A percentile compares a stretch with the other conserved stretches of the same genome.
Evolutionary conservation across 2,329 filamentous ascomycete genomes (phyloP).

Genomic region (Hypoxylon sp.): DNA sequence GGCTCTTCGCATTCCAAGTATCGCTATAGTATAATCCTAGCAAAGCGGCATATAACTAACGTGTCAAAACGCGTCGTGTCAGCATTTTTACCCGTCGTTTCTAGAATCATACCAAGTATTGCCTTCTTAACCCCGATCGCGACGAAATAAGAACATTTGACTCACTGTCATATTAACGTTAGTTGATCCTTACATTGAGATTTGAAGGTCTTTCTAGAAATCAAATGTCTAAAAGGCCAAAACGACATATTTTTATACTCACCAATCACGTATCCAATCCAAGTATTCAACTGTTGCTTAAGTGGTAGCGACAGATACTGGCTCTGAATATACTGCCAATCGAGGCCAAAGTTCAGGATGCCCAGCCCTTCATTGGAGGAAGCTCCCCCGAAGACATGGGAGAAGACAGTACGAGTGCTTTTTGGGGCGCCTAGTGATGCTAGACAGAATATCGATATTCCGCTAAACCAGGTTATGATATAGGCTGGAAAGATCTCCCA

Average conservation of each 20-base stretch:
- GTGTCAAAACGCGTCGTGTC: too few relatives aligned
- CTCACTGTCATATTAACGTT: too few relatives aligned
- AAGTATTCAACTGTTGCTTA: conserved; percentile 63
- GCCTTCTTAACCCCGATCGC: too few relatives aligned
- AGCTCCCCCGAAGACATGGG: conserved; percentile 66
- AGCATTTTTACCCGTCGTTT: too few relatives aligned
- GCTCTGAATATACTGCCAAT: conserved; percentile 70
- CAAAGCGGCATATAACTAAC: conserved; percentile 64
- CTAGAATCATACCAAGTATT: too few relatives aligned
- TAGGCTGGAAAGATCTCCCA: conserved; percentile 71
- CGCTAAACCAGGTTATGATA: conserved; percentile 70
- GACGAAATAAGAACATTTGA: too few relatives aligned
- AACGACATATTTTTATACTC: too few relatives aligned
- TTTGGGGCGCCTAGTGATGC: conserved; percentile 67
- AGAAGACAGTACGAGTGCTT: conserved; percentile 60
- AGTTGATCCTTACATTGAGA: too few relatives aligned
- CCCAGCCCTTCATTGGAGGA: conserved; percentile 68
- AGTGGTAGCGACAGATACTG: conserved; percentile 70
- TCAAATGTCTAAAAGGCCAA: too few relatives aligned
- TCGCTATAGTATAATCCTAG: conserved; percentile 67
- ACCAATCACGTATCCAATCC: conserved; percentile 60
- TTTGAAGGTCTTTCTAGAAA: too few relatives aligned
- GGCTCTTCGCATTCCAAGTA: conserved; percentile 61
- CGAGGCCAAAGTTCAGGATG: conserved; percentile 65
- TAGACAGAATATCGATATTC: conserved; percentile 68